A percentile compares a stretch with the other conserved stretches of the same genome.
Conservation (phyloP, 2,329 filamentous ascomycete genomes). For the Leptographium lundbergii region DNA sequence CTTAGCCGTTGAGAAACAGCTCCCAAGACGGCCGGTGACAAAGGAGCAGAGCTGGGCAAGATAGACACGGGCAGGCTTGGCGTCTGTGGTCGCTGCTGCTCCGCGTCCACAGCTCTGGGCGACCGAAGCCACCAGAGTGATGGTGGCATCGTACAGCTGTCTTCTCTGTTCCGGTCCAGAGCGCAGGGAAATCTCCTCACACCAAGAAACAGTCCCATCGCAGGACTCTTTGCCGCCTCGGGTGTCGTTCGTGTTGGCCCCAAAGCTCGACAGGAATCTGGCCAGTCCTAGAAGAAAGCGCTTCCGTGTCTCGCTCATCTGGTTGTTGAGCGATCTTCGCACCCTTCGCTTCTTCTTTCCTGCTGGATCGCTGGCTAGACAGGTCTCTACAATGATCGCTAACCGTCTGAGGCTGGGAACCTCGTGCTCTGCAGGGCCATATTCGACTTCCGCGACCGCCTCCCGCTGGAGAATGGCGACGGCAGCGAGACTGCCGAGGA, state of each 20-base stretch:
- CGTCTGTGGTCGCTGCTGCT: constrained; percentile 7
- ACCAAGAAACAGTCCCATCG: background rate
- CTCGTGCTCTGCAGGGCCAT: rapidly evolving
- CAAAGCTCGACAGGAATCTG: background rate
- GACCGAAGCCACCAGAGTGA: constrained; percentile 30
- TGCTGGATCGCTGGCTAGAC: background rate
- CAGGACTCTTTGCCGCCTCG: background rate
- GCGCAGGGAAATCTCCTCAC: background rate
- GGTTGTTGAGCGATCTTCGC: background rate
- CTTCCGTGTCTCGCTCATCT: background rate
- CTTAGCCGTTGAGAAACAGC: constrained; percentile 15
- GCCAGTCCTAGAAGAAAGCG: background rate
- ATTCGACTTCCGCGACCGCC: background rate
- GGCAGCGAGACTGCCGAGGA: constrained; percentile 27
- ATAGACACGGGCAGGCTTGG: constrained; percentile 22
- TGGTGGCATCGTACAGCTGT: constrained; percentile 20
- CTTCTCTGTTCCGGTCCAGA: background rate
- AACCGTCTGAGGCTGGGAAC: background rate
- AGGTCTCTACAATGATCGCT: background rate
- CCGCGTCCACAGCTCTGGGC: constrained; percentile 34
- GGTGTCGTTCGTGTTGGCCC: background rate
- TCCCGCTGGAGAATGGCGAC: constrained; percentile 19
- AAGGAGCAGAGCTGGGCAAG: constrained; percentile 27
- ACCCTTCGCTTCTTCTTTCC: background rate
- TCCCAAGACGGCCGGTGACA: constrained; percentile 17